phyloP scores from a whole-genome alignment of 148 eudicot species.

The Nepenthes mirabilis region DNA sequence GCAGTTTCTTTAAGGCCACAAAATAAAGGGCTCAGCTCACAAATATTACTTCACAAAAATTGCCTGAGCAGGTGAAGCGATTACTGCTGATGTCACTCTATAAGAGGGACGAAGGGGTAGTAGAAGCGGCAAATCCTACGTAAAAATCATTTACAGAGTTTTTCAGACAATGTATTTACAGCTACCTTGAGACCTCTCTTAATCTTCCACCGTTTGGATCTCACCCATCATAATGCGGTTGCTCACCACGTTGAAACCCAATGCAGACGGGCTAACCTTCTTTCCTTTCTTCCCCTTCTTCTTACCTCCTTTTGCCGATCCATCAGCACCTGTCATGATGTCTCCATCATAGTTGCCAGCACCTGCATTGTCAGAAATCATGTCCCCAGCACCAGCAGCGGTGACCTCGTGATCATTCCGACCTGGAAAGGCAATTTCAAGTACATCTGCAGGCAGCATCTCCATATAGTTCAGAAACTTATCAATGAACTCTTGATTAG shows the following conservation, averaged over 20 bases:
- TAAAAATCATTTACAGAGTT: conserved; percentile 27
- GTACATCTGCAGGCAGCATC: conserved; percentile 61
- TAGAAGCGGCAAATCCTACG: conserved; percentile 3
- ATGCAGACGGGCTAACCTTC: conserved; percentile 62
- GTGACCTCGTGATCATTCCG: conserved; percentile 41
- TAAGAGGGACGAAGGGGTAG: neutral
- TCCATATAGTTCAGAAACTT: conserved; percentile 89
- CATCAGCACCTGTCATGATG: conserved; percentile 20
- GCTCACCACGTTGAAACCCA: conserved; percentile 94
- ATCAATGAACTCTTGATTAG: conserved; percentile 74
- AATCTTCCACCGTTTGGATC: conserved; percentile 80
- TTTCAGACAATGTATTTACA: conserved; percentile 34
- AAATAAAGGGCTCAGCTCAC: too few relatives aligned
- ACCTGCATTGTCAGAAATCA: conserved; percentile 33
- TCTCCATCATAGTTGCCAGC: conserved; percentile 17
- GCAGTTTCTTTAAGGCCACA: too few relatives aligned
- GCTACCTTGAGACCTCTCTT: conserved; percentile 11
- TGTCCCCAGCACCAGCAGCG: conserved; percentile 28
- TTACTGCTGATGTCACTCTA: conserved; percentile 6
- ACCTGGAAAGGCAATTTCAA: conserved; percentile 73
- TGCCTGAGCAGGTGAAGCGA: too few relatives aligned
- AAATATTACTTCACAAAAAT: too few relatives aligned
- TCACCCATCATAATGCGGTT: conserved; percentile 99
- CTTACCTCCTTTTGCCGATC: conserved; percentile 62
- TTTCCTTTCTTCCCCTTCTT: conserved; percentile 95